Evolutionary conservation across 345 rosid species (phyloP).

Genomic region (Geranium brycei): DNA sequence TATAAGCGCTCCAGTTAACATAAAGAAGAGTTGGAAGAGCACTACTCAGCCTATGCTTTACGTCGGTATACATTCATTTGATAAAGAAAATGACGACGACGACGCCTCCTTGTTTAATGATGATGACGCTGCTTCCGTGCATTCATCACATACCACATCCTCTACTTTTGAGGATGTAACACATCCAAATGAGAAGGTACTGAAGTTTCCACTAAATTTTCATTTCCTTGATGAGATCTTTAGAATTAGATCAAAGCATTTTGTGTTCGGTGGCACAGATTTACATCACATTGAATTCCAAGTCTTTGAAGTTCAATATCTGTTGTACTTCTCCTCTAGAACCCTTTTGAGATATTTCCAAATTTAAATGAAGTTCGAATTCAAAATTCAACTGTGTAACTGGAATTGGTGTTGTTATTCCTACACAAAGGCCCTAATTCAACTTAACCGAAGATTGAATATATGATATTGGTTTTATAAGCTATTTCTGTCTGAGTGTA

Average conservation of each 20-base stretch:
- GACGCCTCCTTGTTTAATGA: slow-evolving; percentile 37
- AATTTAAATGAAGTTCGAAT: no score
- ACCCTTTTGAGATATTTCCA: no score
- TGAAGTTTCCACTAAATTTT: slow-evolving; percentile 3
- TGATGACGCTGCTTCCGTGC: slow-evolving; percentile 47
- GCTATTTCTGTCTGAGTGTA: neutral
- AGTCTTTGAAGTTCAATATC: no score
- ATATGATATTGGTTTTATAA: no score
- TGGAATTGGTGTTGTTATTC: no score
- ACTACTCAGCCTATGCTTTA: slow-evolving; percentile 38
- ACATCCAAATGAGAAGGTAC: slow-evolving; percentile 38
- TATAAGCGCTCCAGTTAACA: slow-evolving; percentile 37
- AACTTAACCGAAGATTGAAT: no score
- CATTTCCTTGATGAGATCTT: neutral
- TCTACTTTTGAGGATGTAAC: slow-evolving; percentile 25
- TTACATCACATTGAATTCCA: no score
- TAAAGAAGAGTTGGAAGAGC: slow-evolving; percentile 52
- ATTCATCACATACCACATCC: slow-evolving; percentile 36
- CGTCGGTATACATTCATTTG: slow-evolving; percentile 48
- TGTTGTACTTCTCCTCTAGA: no score
- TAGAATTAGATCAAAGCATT: no score
- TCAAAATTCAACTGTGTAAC: no score
- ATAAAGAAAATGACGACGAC: slow-evolving; percentile 39
- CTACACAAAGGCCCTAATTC: no score
- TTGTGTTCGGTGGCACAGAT: no score